Percentiles rank a stretch among this genome's conserved stretches.
Evolutionary conservation across 192 early-diverging fungal species (phyloP).

Genomic region (Cladochytrium replicatum): DNA sequence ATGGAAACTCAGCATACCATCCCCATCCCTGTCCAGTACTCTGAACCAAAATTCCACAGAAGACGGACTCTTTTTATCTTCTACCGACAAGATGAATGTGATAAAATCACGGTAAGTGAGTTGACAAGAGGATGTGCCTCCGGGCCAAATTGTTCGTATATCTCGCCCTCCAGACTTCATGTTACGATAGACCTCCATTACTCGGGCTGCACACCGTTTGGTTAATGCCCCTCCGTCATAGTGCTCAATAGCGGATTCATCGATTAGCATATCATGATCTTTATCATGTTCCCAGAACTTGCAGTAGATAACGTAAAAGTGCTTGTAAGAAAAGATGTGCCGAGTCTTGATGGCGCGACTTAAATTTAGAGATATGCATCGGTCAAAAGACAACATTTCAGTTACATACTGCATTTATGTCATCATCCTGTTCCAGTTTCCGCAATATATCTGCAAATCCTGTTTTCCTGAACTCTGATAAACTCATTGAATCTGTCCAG

Average conservation of each 20-base stretch:
- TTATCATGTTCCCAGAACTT: conserved; percentile 92
- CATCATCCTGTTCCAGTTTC: conserved; percentile 58
- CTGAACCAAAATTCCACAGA: conserved; percentile 83
- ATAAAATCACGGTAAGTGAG: conserved; percentile 77
- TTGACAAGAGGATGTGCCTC: neutral
- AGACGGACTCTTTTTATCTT: conserved; percentile 62
- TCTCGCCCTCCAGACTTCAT: conserved; percentile 15
- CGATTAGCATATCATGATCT: conserved; percentile 76
- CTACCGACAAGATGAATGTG: conserved; percentile 74
- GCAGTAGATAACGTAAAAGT: conserved; percentile 96
- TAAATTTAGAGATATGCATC: no score
- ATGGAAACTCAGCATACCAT: conserved; percentile 71
- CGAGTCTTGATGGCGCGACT: no score
- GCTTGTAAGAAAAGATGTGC: conserved; percentile 90
- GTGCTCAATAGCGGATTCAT: conserved; percentile 51
- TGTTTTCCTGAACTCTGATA: conserved; percentile 62
- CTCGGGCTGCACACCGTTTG: conserved; percentile 52
- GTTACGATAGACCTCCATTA: conserved; percentile 63
- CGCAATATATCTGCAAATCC: conserved; percentile 52
- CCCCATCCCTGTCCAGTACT: conserved; percentile 83
- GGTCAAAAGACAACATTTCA: no score
- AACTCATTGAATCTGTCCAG: conserved; percentile 59
- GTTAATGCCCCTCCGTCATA: conserved; percentile 71
- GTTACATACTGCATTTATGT: conserved; percentile 68
- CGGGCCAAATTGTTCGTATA: no score